Base-by-base conservation (phyloP, 2,329 filamentous ascomycete species). In the Sclerotinia glacialis region DNA sequence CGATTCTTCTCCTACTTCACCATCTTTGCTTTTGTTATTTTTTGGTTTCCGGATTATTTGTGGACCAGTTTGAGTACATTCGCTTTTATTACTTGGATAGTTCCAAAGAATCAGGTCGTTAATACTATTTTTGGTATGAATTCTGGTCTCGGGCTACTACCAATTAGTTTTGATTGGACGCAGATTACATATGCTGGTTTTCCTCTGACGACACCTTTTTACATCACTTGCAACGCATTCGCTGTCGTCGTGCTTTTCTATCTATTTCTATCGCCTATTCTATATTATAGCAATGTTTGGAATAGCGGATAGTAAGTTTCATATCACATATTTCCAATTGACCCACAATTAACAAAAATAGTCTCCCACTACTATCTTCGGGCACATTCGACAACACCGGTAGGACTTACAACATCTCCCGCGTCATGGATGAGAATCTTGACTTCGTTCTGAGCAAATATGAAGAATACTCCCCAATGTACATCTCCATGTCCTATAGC, bases 281-380 rank as follows among this genome's bases (percentile, higher is more conserved):
- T 92, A 16, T 89, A 91, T 74, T 93, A 87, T 73, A 83, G 80
- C 8, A 85, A 85, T 18, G 79, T 81, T 0, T 92, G 87, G 84
- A 90, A 88, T 71, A 81, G 81, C 6, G 77, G 83, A 66, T 91
- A 85, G 56, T 60, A 37, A 60, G 56, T 49, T 2, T 47, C 44
- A 47, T 7, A 37, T 31, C 7, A 49, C 12, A 1, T 11, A 2
- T 3, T 18, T 12, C 5, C 14, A 18, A 14, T 6, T 2, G 9
- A 0, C 21, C 28, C 28, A 2, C 3, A 18, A 37, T 18, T 34
- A 37, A 60, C 0, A 16, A 37, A 28, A 23, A 18, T 21, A 60
- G 56, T 60, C 26, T 60, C 7, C 56, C 56, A 26, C 31, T 60
- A 23, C 21, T 60, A 23, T 60, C 56, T 28, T 60, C 56, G 3